Percentiles rank a stretch among this genome's conserved stretches.
These are phyloP conservation scores for Calonectria montana DNA, from an alignment of 2,329 filamentous ascomycete species.

Conservation along the genomic window DNA sequence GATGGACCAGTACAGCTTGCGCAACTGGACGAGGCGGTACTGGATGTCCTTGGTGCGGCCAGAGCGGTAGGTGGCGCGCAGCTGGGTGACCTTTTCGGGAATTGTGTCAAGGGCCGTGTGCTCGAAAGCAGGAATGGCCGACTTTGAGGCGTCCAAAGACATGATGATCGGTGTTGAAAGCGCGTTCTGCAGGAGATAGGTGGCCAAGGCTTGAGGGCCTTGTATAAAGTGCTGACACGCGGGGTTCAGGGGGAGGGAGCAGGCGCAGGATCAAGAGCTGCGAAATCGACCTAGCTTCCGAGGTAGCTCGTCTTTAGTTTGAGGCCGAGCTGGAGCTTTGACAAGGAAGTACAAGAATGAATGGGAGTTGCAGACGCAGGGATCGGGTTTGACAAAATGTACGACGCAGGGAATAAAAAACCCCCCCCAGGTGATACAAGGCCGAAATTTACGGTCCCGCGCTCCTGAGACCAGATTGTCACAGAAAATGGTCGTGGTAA, in stretches of 20 bases:
- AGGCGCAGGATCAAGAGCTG: not conserved
- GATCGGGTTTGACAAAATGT: not conserved
- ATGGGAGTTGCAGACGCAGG: not conserved
- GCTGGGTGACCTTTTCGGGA: conserved; percentile 66
- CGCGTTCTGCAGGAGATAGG: not conserved
- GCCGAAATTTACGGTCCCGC: not conserved
- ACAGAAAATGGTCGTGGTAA: not conserved
- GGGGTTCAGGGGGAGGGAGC: not conserved
- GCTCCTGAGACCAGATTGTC: not conserved
- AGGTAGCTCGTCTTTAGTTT: not conserved
- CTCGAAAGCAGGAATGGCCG: conserved; percentile 62
- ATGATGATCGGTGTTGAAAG: conserved; percentile 18
- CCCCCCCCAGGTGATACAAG: not conserved
- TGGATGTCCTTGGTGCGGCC: conserved; percentile 85
- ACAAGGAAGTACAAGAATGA: not conserved
- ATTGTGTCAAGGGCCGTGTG: conserved; percentile 76
- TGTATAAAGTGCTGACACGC: conserved; percentile 26
- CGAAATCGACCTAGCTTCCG: not conserved
- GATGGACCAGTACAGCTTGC: conserved; percentile 94
- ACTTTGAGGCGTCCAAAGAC: conserved; percentile 54
- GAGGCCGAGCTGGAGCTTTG: not conserved
- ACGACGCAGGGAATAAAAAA: not conserved
- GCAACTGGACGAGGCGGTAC: conserved; percentile 86
- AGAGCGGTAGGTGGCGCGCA: conserved; percentile 78
- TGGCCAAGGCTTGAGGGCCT: not conserved